A percentile compares a stretch with the other conserved stretches of the same genome.
Evolutionary conservation across 345 rosid genomes (phyloP).

Genomic region (Leavenworthia alabamica): DNA sequence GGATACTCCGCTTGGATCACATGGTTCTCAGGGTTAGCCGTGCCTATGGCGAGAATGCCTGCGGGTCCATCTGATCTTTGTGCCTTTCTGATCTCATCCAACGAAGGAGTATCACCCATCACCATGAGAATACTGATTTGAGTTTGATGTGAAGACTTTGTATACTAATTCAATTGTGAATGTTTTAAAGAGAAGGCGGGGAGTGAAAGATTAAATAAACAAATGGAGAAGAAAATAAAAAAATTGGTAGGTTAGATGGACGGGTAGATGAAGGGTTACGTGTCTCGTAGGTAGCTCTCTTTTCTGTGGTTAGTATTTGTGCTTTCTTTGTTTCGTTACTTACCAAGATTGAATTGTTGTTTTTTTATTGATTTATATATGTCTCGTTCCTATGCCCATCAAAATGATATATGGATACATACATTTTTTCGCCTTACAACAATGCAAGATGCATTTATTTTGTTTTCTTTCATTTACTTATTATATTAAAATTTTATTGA

Average conservation of each 20-base stretch:
- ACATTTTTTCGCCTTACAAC: neutral
- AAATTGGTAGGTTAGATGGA: constrained; percentile 42
- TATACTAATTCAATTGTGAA: neutral
- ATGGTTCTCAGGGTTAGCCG: constrained; percentile 53
- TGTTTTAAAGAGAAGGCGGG: neutral
- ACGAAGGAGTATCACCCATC: constrained; percentile 13
- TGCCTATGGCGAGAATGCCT: constrained; percentile 54
- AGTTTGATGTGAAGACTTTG: neutral
- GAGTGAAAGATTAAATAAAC: constrained; percentile 15
- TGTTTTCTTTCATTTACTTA: neutral
- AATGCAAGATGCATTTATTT: constrained; percentile 14
- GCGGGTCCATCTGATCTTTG: constrained; percentile 65
- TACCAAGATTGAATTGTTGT: constrained; percentile 33
- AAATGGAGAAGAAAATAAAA: neutral
- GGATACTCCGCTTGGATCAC: constrained; percentile 53
- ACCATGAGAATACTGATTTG: neutral
- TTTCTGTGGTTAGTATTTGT: constrained; percentile 25
- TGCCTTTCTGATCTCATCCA: constrained; percentile 50
- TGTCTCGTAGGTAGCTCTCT: constrained; percentile 19
- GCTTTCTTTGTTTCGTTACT: constrained; percentile 23
- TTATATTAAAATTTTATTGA: neutral
- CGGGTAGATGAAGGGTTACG: constrained; percentile 47
- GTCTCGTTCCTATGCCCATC: neutral
- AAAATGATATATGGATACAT: neutral
- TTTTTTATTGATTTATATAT: neutral